These are phyloP conservation scores for Mycena venus DNA, from an alignment of 768 basidiomycete genomes.

Conservation along the genomic window DNA sequence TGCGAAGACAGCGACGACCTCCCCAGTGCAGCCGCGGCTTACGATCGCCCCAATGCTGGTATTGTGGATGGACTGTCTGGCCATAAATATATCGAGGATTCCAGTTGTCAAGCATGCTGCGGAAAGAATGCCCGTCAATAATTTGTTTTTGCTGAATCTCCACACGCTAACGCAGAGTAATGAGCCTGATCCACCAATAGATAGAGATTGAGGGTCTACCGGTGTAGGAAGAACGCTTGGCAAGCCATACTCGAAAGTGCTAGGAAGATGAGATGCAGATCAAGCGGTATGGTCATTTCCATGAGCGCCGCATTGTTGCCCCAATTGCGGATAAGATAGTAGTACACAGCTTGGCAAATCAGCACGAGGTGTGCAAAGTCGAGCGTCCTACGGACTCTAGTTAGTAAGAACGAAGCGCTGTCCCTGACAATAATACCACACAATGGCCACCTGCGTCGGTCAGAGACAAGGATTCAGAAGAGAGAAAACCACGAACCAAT, in stretches of 20 bases:
- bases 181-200: not conserved
- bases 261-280: not conserved
- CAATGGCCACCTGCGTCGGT: not conserved
- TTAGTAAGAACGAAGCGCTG: not conserved
- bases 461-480: too few species aligned
- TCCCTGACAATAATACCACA: not conserved
- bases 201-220: not conserved
- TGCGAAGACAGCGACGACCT: not conserved
- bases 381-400: not conserved
- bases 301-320: conserved; percentile 11
- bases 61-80: not conserved
- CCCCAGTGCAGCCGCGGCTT: not conserved
- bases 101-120: not conserved
- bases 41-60: not conserved
- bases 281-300: not conserved
- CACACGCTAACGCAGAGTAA: not conserved
- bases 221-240: not conserved
- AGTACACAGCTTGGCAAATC: conserved; percentile 2
- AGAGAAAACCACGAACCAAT: not conserved
- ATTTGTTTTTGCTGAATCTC: not conserved
- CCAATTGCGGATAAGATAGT: conserved; percentile 2
- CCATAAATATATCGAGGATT: not conserved
- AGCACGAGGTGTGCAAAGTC: conserved; percentile 4
- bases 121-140: not conserved
- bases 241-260: not conserved